phyloP scores from a whole-genome alignment of 768 basidiomycete genomes.

The Lactarius hengduanensis region DNA sequence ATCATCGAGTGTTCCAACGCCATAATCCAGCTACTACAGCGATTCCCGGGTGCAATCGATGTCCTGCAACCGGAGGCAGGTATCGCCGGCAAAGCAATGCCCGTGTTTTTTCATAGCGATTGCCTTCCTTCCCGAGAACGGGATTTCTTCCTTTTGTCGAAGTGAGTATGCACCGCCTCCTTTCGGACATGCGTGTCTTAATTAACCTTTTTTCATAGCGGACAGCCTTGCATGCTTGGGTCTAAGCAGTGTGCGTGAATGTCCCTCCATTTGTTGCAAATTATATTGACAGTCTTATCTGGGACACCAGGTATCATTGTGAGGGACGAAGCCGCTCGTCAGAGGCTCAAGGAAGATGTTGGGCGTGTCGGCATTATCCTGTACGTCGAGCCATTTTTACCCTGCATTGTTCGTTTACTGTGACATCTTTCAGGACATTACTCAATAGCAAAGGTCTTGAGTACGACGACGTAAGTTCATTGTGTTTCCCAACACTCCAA shows the following conservation, averaged over 20 bases:
- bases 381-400: conserved; percentile 37
- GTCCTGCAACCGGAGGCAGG: conserved; percentile 54
- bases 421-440: conserved; percentile 40
- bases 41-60: conserved; percentile 62
- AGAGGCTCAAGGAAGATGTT: conserved; percentile 29
- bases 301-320: too few species aligned
- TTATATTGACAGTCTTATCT: too few species aligned
- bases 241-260: conserved; percentile 44
- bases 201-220: conserved; percentile 34
- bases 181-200: background rate
- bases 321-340: too few species aligned
- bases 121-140: conserved; percentile 31
- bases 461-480: conserved; percentile 54
- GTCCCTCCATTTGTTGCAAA: too few species aligned
- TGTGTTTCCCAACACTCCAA: background rate
- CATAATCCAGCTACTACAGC: conserved; percentile 56
- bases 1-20: conserved; percentile 69
- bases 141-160: conserved; percentile 9
- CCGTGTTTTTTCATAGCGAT: conserved; percentile 55
- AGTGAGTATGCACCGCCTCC: background rate
- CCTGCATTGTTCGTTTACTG: background rate
- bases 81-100: conserved; percentile 51
- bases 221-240: conserved; percentile 55
- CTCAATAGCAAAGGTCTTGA: conserved; percentile 68
- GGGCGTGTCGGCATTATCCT: conserved; percentile 59